Evolutionary conservation across 2,329 filamentous ascomycete genomes (phyloP).

Genomic region (Sporothrix dimorphospora): DNA sequence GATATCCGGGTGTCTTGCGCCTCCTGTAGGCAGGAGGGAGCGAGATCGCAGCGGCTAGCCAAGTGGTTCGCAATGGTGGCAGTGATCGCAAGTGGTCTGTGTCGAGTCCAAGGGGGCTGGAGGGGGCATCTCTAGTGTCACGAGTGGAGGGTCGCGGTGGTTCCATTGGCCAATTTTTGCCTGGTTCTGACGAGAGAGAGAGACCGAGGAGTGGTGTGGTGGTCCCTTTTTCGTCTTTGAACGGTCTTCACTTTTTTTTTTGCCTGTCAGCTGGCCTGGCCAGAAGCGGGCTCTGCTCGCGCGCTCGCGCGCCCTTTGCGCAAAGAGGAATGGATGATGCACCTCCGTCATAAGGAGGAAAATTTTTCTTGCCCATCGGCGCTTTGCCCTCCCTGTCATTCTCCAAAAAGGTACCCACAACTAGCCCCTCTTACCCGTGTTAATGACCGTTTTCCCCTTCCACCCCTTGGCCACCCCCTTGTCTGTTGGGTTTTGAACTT

Average conservation of each 20-base stretch:
- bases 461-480: not conserved
- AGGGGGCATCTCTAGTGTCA: constrained; percentile 22
- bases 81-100: constrained; percentile 1
- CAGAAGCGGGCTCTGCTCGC: not conserved
- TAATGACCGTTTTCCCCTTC: constrained; percentile 15
- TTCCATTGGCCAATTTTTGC: constrained; percentile 26
- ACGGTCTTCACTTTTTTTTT: constrained; percentile 2
- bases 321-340: not conserved
- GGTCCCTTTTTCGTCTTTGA: not conserved
- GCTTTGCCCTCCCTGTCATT: not conserved
- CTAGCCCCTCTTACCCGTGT: not conserved
- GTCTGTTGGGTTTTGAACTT: not conserved
- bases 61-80: not conserved
- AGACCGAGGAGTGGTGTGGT: constrained; percentile 1
- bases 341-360: not conserved
- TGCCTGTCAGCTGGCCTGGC: constrained; percentile 29
- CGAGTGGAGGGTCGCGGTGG: constrained; percentile 8
- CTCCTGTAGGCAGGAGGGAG: not conserved
- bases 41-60: constrained; percentile 28
- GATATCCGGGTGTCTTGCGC: constrained; percentile 5
- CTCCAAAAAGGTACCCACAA: not conserved
- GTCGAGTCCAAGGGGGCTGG: not conserved
- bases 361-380: constrained; percentile 21
- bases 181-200: not conserved
- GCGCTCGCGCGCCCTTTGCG: not conserved